Conservation (phyloP, 106 monocot species). For the Acorus calamus region DNA sequence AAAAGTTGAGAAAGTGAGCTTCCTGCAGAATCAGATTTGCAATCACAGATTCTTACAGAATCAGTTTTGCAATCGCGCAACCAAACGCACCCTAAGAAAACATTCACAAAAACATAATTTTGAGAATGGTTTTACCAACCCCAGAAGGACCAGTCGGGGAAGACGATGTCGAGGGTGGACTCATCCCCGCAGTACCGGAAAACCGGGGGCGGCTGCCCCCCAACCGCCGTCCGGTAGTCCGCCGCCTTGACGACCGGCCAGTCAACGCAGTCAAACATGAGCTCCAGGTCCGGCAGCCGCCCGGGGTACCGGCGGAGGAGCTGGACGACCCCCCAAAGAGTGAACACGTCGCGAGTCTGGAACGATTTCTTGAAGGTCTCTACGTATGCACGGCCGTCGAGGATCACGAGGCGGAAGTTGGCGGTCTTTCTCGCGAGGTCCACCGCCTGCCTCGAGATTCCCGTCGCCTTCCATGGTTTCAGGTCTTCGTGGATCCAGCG, state of each 20-base stretch:
- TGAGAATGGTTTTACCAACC: conserved; percentile 31
- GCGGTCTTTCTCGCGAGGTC: conserved; percentile 6
- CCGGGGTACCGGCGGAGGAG: conserved; percentile 37
- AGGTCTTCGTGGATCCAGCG: conserved; percentile 63
- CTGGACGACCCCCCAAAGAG: conserved; percentile 60
- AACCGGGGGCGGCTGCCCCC: conserved; percentile 26
- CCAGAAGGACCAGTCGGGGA: conserved; percentile 81
- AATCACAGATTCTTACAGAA: too few species aligned
- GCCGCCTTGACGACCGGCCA: conserved; percentile 18
- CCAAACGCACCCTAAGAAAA: too few species aligned
- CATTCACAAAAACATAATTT: too few species aligned
- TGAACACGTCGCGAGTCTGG: conserved; percentile 45
- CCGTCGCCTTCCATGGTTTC: conserved; percentile 29
- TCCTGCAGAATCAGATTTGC: too few species aligned
- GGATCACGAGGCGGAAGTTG: conserved; percentile 26
- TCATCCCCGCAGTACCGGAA: conserved; percentile 61
- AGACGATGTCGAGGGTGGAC: conserved; percentile 38
- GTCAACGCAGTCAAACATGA: conserved; percentile 54
- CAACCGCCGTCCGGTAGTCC: not conserved
- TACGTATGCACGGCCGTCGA: conserved; percentile 30
- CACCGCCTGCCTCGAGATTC: conserved; percentile 31
- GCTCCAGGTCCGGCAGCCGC: conserved; percentile 43
- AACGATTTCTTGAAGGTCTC: conserved; percentile 25
- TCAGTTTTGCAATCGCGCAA: too few species aligned
- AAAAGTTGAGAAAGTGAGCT: too few species aligned